phyloP scores from a whole-genome alignment of 2,329 filamentous ascomycete genomes.

The Botrytis fabae region DNA sequence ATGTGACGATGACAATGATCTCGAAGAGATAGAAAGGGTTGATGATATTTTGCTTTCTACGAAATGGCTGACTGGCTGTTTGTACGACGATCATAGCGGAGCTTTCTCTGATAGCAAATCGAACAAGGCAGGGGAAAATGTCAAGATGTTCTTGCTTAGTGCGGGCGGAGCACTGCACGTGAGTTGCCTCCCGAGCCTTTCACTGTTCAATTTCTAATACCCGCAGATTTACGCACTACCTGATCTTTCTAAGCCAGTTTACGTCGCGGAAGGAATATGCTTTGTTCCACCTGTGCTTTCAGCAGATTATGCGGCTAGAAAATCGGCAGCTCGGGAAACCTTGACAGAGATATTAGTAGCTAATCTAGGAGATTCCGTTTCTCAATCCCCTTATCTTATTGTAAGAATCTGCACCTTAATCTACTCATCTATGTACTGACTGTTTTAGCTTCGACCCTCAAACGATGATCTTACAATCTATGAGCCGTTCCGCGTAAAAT shows the following conservation, averaged over 20 bases:
- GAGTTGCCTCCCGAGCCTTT: constrained; percentile 41
- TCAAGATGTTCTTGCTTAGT: constrained; percentile 76
- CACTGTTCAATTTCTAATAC: constrained; percentile 24
- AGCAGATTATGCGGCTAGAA: constrained; percentile 66
- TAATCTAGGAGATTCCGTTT: constrained; percentile 75
- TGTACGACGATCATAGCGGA: constrained; percentile 70
- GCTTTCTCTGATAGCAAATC: constrained; percentile 50
- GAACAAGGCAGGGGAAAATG: constrained; percentile 49
- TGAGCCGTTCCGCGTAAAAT: constrained; percentile 65
- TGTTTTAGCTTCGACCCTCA: constrained; percentile 66
- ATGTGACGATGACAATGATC: constrained; percentile 77
- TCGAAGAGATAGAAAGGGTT: constrained; percentile 75
- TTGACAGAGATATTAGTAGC: constrained; percentile 80
- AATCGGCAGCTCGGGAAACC: constrained; percentile 69
- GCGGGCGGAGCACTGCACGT: constrained; percentile 74
- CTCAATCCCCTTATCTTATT: constrained; percentile 75
- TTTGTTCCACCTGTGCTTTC: constrained; percentile 77
- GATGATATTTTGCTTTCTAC: constrained; percentile 57
- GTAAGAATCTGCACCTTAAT: constrained; percentile 50
- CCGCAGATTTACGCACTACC: constrained; percentile 73
- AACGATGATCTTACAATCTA: constrained; percentile 86
- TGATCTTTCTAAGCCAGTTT: constrained; percentile 69
- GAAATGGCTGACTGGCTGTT: constrained; percentile 80
- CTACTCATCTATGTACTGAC: constrained; percentile 21
- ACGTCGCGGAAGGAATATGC: constrained; percentile 72